These are phyloP conservation scores for Euphorbia pulcherrima DNA, from an alignment of 345 rosid genomes.

Conservation along the genomic window DNA sequence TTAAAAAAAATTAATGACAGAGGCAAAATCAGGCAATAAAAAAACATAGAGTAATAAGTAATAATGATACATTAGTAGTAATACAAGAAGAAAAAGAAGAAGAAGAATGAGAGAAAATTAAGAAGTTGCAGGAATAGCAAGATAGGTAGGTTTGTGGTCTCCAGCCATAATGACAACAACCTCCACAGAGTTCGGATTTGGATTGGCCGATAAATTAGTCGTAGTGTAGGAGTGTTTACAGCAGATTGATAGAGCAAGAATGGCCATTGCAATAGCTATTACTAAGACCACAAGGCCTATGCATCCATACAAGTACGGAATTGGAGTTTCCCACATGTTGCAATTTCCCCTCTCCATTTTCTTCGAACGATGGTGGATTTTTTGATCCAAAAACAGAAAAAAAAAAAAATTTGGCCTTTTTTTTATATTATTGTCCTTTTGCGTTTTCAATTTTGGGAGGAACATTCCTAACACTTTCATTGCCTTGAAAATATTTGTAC, in stretches of 20 bases:
- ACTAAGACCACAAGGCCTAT: slow-evolving; percentile 30
- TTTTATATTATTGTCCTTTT: neutral
- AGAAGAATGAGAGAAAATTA: neutral
- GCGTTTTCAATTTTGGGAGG: neutral
- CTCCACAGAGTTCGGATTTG: slow-evolving; percentile 1
- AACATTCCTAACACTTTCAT: neutral
- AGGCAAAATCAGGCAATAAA: neutral
- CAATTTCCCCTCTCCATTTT: neutral
- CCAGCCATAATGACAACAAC: slow-evolving; percentile 57
- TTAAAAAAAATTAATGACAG: too few species aligned
- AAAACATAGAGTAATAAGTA: neutral
- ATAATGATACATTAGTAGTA: too few species aligned
- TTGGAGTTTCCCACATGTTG: slow-evolving; percentile 42
- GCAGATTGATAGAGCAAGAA: slow-evolving; percentile 30
- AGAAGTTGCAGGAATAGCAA: slow-evolving; percentile 33
- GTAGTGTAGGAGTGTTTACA: neutral
- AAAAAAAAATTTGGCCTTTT: too few species aligned
- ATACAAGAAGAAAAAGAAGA: neutral
- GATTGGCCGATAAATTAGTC: neutral
- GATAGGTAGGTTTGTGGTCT: slow-evolving; percentile 42
- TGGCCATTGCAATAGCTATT: slow-evolving; percentile 34
- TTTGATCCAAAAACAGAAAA: neutral
- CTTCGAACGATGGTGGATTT: neutral
- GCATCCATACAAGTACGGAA: slow-evolving; percentile 48
- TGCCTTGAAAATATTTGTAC: neutral